phyloP scores from a whole-genome alignment of 202 grass and related monocot genomes.

The Dendrocalamus latiflorus region DNA sequence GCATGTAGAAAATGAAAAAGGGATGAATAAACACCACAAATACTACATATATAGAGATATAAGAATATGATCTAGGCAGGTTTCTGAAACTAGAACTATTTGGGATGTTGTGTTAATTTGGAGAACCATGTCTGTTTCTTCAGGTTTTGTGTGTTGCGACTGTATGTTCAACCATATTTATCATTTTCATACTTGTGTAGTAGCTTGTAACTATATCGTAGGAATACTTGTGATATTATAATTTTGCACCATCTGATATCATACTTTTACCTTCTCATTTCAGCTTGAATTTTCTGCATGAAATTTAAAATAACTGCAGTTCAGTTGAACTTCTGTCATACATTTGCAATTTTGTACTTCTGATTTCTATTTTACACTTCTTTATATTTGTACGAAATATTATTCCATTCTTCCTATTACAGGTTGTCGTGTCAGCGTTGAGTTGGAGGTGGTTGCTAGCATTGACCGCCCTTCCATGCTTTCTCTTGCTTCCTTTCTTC shows the following conservation, averaged over 20 bases:
- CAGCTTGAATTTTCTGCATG: neutral
- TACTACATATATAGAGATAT: neutral
- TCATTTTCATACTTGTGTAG: neutral
- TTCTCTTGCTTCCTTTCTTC: constrained; percentile 69
- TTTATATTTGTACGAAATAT: neutral
- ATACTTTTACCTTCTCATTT: neutral
- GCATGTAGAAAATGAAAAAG: neutral
- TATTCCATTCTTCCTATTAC: constrained; percentile 20
- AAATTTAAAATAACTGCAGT: neutral
- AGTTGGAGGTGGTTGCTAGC: constrained; percentile 67
- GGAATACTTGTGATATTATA: neutral
- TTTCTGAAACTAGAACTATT: too few species aligned
- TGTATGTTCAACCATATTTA: neutral
- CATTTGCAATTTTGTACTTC: neutral
- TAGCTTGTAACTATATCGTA: neutral
- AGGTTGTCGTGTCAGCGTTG: constrained; percentile 48
- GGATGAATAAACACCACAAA: neutral
- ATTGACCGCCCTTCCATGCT: constrained; percentile 55
- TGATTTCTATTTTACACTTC: neutral
- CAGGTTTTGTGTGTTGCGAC: neutral
- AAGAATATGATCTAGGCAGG: too few species aligned
- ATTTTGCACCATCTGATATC: neutral
- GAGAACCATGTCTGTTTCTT: too few species aligned
- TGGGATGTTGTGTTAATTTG: too few species aligned
- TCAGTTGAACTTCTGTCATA: neutral